Conservation (phyloP, 495 filamentous ascomycete species). For the Glutinoglossum americanum region DNA sequence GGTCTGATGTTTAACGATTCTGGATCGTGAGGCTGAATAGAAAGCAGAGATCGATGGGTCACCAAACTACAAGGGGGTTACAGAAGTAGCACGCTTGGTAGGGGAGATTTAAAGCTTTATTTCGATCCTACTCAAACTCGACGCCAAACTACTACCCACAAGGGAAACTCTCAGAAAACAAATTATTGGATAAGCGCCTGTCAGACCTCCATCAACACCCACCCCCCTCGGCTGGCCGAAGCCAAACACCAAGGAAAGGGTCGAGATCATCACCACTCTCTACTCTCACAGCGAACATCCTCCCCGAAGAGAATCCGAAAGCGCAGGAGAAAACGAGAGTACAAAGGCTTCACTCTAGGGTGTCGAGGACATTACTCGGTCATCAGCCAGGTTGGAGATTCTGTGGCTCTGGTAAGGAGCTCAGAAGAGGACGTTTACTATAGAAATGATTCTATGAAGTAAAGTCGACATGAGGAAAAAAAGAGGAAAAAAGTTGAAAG, state of each 20-base stretch:
- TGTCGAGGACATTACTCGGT: slow-evolving; percentile 34
- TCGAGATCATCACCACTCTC: slow-evolving; percentile 44
- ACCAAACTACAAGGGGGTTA: too few species aligned
- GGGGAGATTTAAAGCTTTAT: too few species aligned
- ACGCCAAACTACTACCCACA: too few species aligned
- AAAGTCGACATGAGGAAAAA: slow-evolving; percentile 8
- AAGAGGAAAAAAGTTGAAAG: slow-evolving; percentile 1
- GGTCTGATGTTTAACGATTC: too few species aligned
- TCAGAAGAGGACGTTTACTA: slow-evolving; percentile 30
- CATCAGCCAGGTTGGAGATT: slow-evolving; percentile 53
- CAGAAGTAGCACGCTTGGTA: background rate
- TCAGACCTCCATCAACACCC: slow-evolving; percentile 43
- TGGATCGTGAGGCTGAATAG: too few species aligned
- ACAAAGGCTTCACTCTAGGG: slow-evolving; percentile 34
- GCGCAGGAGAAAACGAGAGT: slow-evolving; percentile 15
- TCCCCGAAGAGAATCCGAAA: slow-evolving; percentile 30
- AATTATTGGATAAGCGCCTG: slow-evolving; percentile 25
- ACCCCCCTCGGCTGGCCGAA: slow-evolving; percentile 32
- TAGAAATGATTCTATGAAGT: slow-evolving; percentile 28
- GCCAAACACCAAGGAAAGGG: slow-evolving; percentile 26
- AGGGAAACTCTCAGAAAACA: too few species aligned
- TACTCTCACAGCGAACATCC: slow-evolving; percentile 22
- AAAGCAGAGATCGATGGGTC: too few species aligned
- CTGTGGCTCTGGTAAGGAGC: slow-evolving; percentile 38
- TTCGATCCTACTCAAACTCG: background rate